Percentiles rank a stretch among this genome's conserved stretches.
phyloP scores from a whole-genome alignment of 2,329 filamentous ascomycete genomes.

The Didymellaceae sp. region DNA sequence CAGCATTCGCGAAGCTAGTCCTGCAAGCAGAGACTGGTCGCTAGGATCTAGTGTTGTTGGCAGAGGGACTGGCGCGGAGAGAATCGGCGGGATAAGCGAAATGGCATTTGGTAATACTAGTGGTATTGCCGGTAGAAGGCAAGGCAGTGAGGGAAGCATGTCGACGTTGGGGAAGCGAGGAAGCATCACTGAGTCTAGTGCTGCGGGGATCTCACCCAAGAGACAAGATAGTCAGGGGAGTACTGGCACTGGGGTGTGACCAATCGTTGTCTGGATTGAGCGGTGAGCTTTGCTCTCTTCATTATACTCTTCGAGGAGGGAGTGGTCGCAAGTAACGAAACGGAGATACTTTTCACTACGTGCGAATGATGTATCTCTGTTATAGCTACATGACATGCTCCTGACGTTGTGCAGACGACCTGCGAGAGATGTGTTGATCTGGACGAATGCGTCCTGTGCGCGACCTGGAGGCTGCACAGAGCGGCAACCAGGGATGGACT shows the following conservation, averaged over 20 bases:
- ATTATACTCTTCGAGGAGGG: no score
- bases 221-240: conserved; percentile 36
- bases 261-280: no score
- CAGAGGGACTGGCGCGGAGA: conserved; percentile 12
- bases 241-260: neutral
- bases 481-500: no score
- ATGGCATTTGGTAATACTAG: conserved; percentile 23
- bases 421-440: no score
- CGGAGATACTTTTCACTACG: no score
- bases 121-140: conserved; percentile 39
- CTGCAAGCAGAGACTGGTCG: conserved; percentile 36
- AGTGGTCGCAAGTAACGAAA: no score
- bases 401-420: no score
- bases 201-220: conserved; percentile 26
- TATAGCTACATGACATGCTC: no score
- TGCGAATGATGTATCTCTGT: no score
- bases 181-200: conserved; percentile 28
- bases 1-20: conserved; percentile 44
- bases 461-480: no score
- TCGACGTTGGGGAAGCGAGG: conserved; percentile 29
- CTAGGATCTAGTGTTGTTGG: conserved; percentile 28
- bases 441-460: no score
- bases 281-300: no score
- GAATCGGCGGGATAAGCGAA: conserved; percentile 18
- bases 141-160: conserved; percentile 39